phyloP scores from a whole-genome alignment of 1,139 yeast genomes.

The Geotrichum macrosporum region DNA sequence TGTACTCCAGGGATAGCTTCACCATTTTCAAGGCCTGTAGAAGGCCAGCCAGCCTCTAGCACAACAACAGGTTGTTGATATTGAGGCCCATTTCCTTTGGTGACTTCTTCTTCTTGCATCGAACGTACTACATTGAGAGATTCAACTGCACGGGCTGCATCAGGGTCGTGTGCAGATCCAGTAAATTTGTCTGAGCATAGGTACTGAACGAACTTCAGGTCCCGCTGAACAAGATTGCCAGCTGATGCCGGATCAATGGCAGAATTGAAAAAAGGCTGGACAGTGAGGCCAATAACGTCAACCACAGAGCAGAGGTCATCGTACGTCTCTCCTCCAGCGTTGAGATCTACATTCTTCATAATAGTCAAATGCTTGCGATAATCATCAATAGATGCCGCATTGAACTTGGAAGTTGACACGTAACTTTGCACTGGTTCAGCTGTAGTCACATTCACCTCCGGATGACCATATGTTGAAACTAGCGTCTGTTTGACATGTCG shows the following conservation, averaged over 20 bases:
- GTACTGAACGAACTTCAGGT: conserved; percentile 31
- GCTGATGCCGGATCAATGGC: conserved; percentile 27
- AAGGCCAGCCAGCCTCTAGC: conserved; percentile 72
- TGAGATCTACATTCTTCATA: background rate
- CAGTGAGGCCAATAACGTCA: conserved; percentile 31
- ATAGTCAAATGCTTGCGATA: conserved; percentile 16
- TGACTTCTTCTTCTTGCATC: background rate
- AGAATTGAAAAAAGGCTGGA: conserved; percentile 32
- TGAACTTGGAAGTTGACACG: conserved; percentile 29
- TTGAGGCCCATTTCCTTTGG: too few relatives aligned
- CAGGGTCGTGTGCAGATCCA: conserved; percentile 5
- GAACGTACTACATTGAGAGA: background rate
- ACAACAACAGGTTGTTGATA: conserved; percentile 41
- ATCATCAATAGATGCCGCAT: conserved; percentile 26
- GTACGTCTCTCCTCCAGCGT: background rate
- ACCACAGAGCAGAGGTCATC: conserved; percentile 32
- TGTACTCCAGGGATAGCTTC: conserved; percentile 52
- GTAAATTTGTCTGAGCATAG: conserved; percentile 33
- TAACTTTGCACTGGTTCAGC: conserved; percentile 34
- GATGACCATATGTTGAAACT: conserved; percentile 10
- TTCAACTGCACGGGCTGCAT: background rate
- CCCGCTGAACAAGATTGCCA: conserved; percentile 29
- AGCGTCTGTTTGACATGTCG: conserved; percentile 25
- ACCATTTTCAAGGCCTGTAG: conserved; percentile 51
- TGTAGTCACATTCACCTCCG: conserved; percentile 25